Conservation (phyloP, 2,329 filamentous ascomycete species). For the Aspergillus quadrilineatus region DNA sequence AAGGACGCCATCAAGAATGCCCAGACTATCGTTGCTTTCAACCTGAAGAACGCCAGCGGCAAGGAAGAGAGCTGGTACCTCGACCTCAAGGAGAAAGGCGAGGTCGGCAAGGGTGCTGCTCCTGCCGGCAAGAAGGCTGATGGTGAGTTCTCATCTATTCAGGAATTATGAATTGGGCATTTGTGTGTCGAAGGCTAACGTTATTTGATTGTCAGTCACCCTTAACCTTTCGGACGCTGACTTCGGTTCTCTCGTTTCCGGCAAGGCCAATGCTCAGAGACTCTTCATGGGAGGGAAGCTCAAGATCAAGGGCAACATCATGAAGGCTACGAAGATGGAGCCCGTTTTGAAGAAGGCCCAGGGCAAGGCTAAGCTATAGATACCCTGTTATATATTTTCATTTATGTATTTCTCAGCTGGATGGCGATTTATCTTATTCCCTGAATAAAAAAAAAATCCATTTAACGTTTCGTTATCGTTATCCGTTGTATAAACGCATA, state of each 20-base stretch:
- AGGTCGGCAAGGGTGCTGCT: constrained; percentile 71
- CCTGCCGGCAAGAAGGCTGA: constrained; percentile 74
- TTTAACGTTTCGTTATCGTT: not conserved
- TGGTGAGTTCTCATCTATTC: constrained; percentile 54
- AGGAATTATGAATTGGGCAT: not conserved
- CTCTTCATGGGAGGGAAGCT: constrained; percentile 98
- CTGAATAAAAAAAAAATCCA: not conserved
- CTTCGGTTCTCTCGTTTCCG: constrained; percentile 77
- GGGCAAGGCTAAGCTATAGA: constrained; percentile 78
- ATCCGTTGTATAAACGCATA: not conserved
- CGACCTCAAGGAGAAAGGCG: constrained; percentile 87
- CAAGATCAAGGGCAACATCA: constrained; percentile 96
- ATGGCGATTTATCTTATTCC: constrained; percentile 9
- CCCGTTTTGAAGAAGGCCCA: constrained; percentile 87
- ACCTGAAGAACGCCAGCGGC: constrained; percentile 80
- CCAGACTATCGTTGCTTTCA: constrained; percentile 85
- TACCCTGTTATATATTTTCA: constrained; percentile 22
- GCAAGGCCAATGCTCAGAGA: constrained; percentile 90
- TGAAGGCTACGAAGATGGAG: constrained; percentile 97
- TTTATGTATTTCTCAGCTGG: constrained; percentile 14
- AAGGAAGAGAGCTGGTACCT: constrained; percentile 88
- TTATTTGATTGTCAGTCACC: constrained; percentile 61
- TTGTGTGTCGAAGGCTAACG: not conserved
- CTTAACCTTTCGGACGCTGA: constrained; percentile 79
- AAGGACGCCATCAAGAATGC: constrained; percentile 88